Evolutionary conservation across 1,284 basidiomycete genomes (phyloP).

Genomic region (Mycosarcoma maydis): DNA sequence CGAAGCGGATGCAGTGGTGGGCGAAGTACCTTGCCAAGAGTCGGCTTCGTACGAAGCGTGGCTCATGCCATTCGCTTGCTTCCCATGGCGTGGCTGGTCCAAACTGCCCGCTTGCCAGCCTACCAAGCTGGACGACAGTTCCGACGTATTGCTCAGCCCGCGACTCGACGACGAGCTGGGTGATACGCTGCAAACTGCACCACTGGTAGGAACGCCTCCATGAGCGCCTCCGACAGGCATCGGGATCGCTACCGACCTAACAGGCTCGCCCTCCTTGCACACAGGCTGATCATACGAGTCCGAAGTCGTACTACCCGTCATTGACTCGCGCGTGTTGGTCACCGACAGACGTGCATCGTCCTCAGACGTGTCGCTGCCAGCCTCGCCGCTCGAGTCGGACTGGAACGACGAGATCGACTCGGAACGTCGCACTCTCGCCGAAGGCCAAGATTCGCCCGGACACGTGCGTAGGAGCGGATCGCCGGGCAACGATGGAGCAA

Average conservation of each 20-base stretch:
- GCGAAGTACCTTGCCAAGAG: slow-evolving; percentile 31
- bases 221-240: neutral
- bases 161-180: slow-evolving; percentile 24
- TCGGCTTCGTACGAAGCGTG: slow-evolving; percentile 26
- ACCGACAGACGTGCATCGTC: slow-evolving; percentile 12
- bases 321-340: slow-evolving; percentile 29
- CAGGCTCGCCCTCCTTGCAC: neutral
- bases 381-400: slow-evolving; percentile 22
- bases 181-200: slow-evolving; percentile 8
- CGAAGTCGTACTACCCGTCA: slow-evolving; percentile 8
- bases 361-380: slow-evolving; percentile 26
- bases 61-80: slow-evolving; percentile 1
- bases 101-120: slow-evolving; percentile 23
- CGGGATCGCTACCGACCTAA: slow-evolving; percentile 12
- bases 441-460: slow-evolving; percentile 44
- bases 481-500: slow-evolving; percentile 48
- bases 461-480: slow-evolving; percentile 24
- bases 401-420: slow-evolving; percentile 22
- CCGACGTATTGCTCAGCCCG: slow-evolving; percentile 18
- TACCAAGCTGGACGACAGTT: slow-evolving; percentile 3
- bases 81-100: slow-evolving; percentile 8
- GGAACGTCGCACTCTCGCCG: slow-evolving; percentile 25
- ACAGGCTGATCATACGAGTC: slow-evolving; percentile 10
- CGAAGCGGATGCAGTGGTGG: slow-evolving; percentile 30
- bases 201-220: neutral